phyloP scores from a whole-genome alignment of 2,329 filamentous ascomycete species.

The Penicillium occitanis region DNA sequence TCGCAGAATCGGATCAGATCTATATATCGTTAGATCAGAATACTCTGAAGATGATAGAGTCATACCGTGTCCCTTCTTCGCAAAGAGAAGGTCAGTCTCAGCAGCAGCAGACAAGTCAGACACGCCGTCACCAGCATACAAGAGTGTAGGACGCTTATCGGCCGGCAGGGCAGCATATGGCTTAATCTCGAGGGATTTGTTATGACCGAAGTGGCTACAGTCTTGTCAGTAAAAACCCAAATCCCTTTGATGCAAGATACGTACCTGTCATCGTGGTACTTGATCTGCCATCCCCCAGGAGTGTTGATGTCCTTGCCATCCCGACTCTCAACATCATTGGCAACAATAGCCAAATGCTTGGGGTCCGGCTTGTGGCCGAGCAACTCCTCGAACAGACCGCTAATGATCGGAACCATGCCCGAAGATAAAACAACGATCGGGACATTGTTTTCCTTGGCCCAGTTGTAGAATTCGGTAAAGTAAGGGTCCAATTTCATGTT shows the following conservation, averaged over 20 bases:
- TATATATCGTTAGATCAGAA: constrained; percentile 36
- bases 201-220: constrained; percentile 79
- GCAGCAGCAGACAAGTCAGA: constrained; percentile 88
- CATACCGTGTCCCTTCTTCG: constrained; percentile 82
- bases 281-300: constrained; percentile 81
- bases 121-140: constrained; percentile 94
- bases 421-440: constrained; percentile 89
- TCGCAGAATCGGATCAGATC: constrained; percentile 88
- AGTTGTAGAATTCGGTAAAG: constrained; percentile 85
- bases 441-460: constrained; percentile 76
- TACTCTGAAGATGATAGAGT: neutral
- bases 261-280: constrained; percentile 81
- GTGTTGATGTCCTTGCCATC: constrained; percentile 74
- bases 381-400: constrained; percentile 74
- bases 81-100: constrained; percentile 91
- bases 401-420: constrained; percentile 91
- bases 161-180: constrained; percentile 71
- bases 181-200: constrained; percentile 89
- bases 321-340: constrained; percentile 71
- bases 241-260: neutral
- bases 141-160: constrained; percentile 71
- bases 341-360: constrained; percentile 77
- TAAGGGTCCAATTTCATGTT: constrained; percentile 87
- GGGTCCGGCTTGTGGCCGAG: constrained; percentile 72
- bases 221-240: neutral